These are phyloP conservation scores for Candida railenensis DNA, from an alignment of 805 yeast species.

Conservation along the genomic window DNA sequence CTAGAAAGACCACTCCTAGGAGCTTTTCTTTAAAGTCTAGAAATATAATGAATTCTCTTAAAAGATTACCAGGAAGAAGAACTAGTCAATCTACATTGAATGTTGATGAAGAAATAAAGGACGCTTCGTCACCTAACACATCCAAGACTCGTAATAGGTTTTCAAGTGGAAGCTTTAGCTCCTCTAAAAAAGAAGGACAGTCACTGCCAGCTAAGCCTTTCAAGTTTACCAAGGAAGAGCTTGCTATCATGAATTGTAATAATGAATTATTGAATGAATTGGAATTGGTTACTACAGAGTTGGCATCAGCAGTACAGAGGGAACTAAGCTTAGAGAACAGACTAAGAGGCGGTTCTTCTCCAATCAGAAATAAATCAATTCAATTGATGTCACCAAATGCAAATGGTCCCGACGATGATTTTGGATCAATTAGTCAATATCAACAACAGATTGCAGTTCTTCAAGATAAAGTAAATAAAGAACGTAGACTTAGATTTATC, in stretches of 20 bases:
- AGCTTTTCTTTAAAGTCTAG: slow-evolving; percentile 4
- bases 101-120: not conserved
- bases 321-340: slow-evolving; percentile 61
- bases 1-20: not conserved
- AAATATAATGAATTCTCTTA: slow-evolving; percentile 3
- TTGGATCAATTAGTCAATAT: slow-evolving; percentile 7
- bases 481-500: slow-evolving; percentile 62
- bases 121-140: not conserved
- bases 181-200: not conserved
- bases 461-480: slow-evolving; percentile 58
- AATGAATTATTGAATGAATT: slow-evolving; percentile 59
- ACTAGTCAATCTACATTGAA: not conserved
- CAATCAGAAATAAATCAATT: not conserved
- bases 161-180: slow-evolving; percentile 1
- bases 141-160: not conserved
- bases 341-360: slow-evolving; percentile 19
- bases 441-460: slow-evolving; percentile 43
- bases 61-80: slow-evolving; percentile 3
- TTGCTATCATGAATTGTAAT: slow-evolving; percentile 61
- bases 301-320: slow-evolving; percentile 69
- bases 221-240: slow-evolving; percentile 56
- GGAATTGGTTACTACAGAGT: slow-evolving; percentile 66
- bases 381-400: not conserved
- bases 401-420: not conserved
- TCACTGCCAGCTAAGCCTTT: slow-evolving; percentile 12